Percentiles rank a stretch among this genome's conserved stretches.
Evolutionary conservation across 2,329 filamentous ascomycete species (phyloP).

Genomic region (Calycina herbarum): DNA sequence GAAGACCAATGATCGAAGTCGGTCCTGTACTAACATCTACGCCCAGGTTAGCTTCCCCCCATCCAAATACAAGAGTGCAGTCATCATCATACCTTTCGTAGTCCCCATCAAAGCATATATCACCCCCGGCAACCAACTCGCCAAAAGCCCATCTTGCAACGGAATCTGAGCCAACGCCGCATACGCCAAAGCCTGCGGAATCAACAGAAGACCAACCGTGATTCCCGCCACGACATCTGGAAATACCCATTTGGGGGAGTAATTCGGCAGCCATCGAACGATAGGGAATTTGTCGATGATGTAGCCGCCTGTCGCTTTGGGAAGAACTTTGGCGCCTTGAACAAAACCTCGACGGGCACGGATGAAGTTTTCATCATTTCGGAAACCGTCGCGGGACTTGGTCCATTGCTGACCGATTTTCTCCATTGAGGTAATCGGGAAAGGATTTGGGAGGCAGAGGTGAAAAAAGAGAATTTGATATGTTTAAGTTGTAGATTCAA

Average conservation of each 20-base stretch:
- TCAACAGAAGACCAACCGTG: slow-evolving; percentile 60
- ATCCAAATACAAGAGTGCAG: background rate
- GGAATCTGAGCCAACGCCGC: slow-evolving; percentile 63
- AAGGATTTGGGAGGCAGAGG: no score
- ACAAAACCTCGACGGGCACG: slow-evolving; percentile 4
- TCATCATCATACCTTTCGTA: slow-evolving; percentile 50
- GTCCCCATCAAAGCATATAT: slow-evolving; percentile 62
- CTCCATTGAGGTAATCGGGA: no score
- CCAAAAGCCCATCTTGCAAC: slow-evolving; percentile 61
- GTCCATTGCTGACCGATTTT: no score
- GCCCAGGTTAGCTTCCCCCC: slow-evolving; percentile 45
- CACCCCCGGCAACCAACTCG: slow-evolving; percentile 57
- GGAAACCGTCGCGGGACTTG: background rate
- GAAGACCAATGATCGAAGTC: slow-evolving; percentile 63
- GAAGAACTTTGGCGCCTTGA: slow-evolving; percentile 11
- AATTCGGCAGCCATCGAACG: slow-evolving; percentile 59
- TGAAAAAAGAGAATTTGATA: no score
- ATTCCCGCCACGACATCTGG: slow-evolving; percentile 63
- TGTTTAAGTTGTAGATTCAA: no score
- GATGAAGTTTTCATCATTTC: slow-evolving; percentile 13
- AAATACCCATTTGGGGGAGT: slow-evolving; percentile 59
- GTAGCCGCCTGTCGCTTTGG: slow-evolving; percentile 53
- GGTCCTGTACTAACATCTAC: slow-evolving; percentile 44
- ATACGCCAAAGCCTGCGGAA: slow-evolving; percentile 61
- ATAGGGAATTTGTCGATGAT: slow-evolving; percentile 61